A percentile compares a stretch with the other conserved stretches of the same genome.
Evolutionary conservation across 73 alveolate genomes (phyloP).

Genomic region (Paramecium primaurelia): DNA sequence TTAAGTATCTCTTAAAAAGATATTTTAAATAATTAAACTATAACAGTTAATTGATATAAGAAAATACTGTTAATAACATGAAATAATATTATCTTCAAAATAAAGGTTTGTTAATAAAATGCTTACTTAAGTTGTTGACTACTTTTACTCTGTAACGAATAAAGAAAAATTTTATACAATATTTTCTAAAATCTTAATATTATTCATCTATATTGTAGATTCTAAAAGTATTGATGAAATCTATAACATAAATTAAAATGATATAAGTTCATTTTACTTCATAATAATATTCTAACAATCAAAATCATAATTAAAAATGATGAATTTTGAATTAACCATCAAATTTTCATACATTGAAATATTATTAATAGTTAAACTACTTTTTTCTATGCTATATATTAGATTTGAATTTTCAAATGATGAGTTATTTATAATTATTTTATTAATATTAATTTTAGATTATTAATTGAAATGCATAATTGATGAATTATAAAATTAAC

Average conservation of each 20-base stretch:
- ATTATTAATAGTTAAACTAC: neutral
- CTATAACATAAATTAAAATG: neutral
- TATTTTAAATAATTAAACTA: neutral
- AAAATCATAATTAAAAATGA: neutral
- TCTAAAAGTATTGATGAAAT: neutral
- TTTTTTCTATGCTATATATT: neutral
- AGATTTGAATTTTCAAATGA: neutral
- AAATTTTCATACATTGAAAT: neutral
- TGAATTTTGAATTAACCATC: neutral
- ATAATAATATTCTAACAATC: too few species aligned
- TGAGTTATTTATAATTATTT: neutral
- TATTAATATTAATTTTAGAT: neutral
- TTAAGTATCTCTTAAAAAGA: neutral
- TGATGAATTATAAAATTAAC: too few species aligned
- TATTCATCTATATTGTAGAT: neutral
- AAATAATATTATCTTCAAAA: neutral
- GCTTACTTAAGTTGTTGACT: neutral
- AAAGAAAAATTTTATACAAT: too few species aligned
- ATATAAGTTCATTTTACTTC: too few species aligned
- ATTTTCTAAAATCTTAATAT: too few species aligned
- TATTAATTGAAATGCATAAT: too few species aligned
- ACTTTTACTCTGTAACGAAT: neutral
- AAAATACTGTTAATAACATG: neutral
- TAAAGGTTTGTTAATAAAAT: neutral
- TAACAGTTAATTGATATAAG: neutral